Evolutionary conservation across 805 yeast genomes (phyloP), one percentile per base, ranked within the genome.

Genomic region (Lipomyces chichibuensis): DNA sequence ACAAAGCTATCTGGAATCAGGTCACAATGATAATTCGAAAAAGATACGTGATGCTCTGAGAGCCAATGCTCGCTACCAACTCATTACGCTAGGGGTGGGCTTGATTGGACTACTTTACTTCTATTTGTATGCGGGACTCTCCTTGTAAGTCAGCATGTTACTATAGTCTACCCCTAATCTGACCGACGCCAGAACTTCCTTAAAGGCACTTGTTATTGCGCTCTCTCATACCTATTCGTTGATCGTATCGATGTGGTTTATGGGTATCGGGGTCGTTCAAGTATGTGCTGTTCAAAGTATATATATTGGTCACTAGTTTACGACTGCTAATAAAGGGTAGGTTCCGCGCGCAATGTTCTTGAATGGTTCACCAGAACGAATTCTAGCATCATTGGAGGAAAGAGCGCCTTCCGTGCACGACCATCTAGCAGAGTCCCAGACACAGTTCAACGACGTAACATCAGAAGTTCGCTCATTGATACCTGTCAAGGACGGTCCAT

Each of bases 251-350:
- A 82, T 90, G 27, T 90, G 95, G 94, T 79, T 91, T 65, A 87
- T 91, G 90, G 90, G 94, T 2, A 93, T 91, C 76, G 96, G 97
- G 0, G 77, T 90, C 59, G 84, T 90, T 20, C 82, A 84, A 56
- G 80, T 68, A 60, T 29, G 68, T 32, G 23, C 27, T 51, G 3
- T n/a, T 3, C 33, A 27, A 9, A 2, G 5, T 29, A n/a, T 33
- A 14, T 33, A 13, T 35, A 14, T 7, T n/a, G 29, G 33, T n/a
- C 23, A 20, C 9, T 9, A 20, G 11, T 17, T 57, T 20, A n/a
- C 52, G 37, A 8, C 49, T 29, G 43, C 20, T 32, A 8, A 20
- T 39, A 23, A 5, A 3, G 49, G n/a, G 20, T n/a, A 65, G 67
- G 57, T 90, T 1, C 96, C 97, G 0, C 81, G 90, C 65, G 76